Base-by-base conservation (phyloP, 1,284 basidiomycete genomes). In the Fomitopsis schrenkii region DNA sequence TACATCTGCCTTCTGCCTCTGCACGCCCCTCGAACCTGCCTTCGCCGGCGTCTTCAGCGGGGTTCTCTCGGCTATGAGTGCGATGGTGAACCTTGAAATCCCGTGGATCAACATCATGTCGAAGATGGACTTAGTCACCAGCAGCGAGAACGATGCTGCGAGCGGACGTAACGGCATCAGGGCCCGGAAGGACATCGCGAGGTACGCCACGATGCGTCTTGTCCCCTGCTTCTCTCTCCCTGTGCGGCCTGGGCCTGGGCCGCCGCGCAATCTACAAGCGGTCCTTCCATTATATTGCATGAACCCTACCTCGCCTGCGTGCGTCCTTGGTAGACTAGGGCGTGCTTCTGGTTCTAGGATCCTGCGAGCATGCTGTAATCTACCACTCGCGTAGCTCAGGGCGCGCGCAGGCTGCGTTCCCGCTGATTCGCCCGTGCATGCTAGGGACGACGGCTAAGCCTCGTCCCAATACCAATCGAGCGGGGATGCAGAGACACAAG, bases 21-120 rank as follows among this genome's bases (percentile, higher is more conserved):
- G 33, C 58, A 52, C 35, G 35, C 22, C 57, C 12, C 22, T 19
- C 52, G 52, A 19, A n/a, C 3, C 14, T 40, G 9, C 38, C 38
- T 40, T 40, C 38, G 38, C n/a, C n/a, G 50, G 50, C 40, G 36
- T 62, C 57, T 55, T 54, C 70, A 95, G 95, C 61, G 97, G 97
- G n/a, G 96, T 98, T 1, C 81, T 99, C 61, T 94, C 92, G 58
- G 97, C 97, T 26, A 98, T 99, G 95, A 96, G 93, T 53, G 95
- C 96, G 52, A 99, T 99, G 97, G 93, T 99, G 59, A 95, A 96
- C 67, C 84, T 99, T 33, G 97, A 98, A 71, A 87, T 98, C 45
- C 94, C 95, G 0, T 97, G 95, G 90, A 88, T 99, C 65, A 99
- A 99, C 68, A 79, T 99, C 72, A 94, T 99, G 90, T 97, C 93